Base-by-base conservation (phyloP, 2,329 filamentous ascomycete species). In the Fusarium odoratissimum region DNA sequence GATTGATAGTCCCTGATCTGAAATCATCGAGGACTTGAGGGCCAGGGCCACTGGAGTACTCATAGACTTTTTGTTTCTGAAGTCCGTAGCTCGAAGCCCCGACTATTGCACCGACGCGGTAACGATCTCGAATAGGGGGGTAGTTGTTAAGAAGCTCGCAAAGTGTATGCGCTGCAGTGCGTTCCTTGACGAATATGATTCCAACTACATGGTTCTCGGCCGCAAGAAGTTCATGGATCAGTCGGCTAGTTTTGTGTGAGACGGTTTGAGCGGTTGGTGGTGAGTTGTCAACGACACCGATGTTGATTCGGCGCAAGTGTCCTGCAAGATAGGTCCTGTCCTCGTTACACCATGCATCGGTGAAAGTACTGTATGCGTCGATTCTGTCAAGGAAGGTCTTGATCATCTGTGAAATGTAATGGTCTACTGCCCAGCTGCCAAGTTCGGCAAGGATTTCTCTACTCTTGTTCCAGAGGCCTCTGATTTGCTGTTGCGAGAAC, bases 371-470 rank as follows among this genome's bases (percentile, higher is more conserved):
- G 16, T 56, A 44, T 10, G 54, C 73, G 56, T 71, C 64, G 62
- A 77, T 46, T 46, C 73, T 75, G 57, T 67, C 31, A 5, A 82
- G 62, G 58, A 83, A 81, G 48, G 78, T 74, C 4, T 70, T 79
- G 14, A 90, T 82, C 7, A 86, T 85, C 41, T 83, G 83, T 57
- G 81, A 80, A 30, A 95, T 87, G 76, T 91, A 95, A 55, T 86
- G 87, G 54, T 95, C 91, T 0, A 88, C 87, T 3, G 91, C 91
- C 91, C 92, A 95, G 3, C 84, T 72, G 1, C 93, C 93, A 8
- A 95, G 84, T 49, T 92, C 87, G 6, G 77, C 73, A 28, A 83
- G 84, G 3, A 95, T 84, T 19, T 86, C 84, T 2, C 70, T 51
- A 17, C 87, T 84, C 37, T 86, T 88, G 5, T 83, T 82, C 46